These are phyloP conservation scores for Hordeum marinum DNA, from an alignment of 176 grass and related monocot genomes.

Conservation along the genomic window DNA sequence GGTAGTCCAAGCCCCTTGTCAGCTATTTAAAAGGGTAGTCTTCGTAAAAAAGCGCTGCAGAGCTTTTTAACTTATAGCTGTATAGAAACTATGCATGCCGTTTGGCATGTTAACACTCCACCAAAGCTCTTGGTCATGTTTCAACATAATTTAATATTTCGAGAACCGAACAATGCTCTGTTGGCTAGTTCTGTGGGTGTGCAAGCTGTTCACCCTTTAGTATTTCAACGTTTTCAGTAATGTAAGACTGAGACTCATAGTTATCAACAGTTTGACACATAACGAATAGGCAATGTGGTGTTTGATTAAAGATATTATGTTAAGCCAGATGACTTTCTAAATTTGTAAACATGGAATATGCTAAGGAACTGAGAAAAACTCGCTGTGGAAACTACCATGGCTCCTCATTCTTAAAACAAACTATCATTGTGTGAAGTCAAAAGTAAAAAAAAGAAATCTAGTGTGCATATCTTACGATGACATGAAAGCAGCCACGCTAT, in stretches of 20 bases:
- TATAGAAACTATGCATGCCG: not conserved
- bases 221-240: not conserved
- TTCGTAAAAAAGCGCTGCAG: not conserved
- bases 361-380: not conserved
- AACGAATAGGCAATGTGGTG: not conserved
- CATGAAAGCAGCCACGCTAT: constrained; percentile 88
- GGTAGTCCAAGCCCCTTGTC: not conserved
- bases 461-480: constrained; percentile 41
- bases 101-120: too few relatives aligned
- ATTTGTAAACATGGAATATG: not conserved
- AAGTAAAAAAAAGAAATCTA: not conserved
- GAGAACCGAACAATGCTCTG: too few relatives aligned
- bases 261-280: not conserved
- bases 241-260: not conserved
- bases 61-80: not conserved
- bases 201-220: too few relatives aligned
- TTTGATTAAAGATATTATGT: not conserved
- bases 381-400: not conserved
- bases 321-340: not conserved
- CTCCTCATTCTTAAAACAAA: not conserved
- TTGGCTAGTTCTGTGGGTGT: too few relatives aligned
- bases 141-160: too few relatives aligned
- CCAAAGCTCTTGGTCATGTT: too few relatives aligned
- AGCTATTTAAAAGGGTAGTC: not conserved
- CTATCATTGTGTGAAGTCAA: not conserved